phyloP scores from a whole-genome alignment of 2,329 filamentous ascomycete genomes.

The Penicillium sp. region DNA sequence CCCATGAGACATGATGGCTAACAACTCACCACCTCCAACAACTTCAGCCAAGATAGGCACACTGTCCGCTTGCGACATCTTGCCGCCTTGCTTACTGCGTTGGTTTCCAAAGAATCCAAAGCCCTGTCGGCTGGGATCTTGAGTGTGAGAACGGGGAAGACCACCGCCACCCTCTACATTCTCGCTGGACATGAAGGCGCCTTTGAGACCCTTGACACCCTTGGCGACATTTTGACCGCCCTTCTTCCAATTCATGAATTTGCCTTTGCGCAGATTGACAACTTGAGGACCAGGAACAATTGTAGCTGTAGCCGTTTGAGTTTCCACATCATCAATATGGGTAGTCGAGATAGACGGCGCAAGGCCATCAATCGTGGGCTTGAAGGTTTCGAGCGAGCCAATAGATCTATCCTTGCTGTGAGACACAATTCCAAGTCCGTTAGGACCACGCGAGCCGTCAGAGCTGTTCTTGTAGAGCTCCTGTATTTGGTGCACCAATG shows the following conservation, averaged over 20 bases:
- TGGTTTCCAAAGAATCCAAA: constrained; percentile 71
- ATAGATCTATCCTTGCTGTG: constrained; percentile 57
- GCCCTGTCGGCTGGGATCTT: constrained; percentile 59
- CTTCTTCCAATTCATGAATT: constrained; percentile 96
- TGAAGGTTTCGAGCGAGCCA: constrained; percentile 49
- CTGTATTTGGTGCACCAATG: constrained; percentile 91
- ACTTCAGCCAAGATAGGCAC: constrained; percentile 46
- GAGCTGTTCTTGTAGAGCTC: constrained; percentile 80
- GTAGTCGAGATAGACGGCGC: constrained; percentile 61
- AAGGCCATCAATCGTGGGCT: constrained; percentile 53
- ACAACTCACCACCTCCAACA: constrained; percentile 44
- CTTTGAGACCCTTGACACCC: constrained; percentile 92
- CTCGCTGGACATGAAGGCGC: constrained; percentile 78
- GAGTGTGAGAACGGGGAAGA: constrained; percentile 45
- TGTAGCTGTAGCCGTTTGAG: constrained; percentile 59
- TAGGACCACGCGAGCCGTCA: constrained; percentile 38
- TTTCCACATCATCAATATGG: constrained; percentile 66
- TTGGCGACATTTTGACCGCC: constrained; percentile 91
- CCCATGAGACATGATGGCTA: neutral
- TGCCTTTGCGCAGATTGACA: constrained; percentile 93
- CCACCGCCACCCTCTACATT: constrained; percentile 42
- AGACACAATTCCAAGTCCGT: constrained; percentile 64
- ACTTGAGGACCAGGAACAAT: constrained; percentile 80
- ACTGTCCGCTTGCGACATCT: constrained; percentile 50
- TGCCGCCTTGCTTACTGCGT: constrained; percentile 47